Evolutionary conservation across 306 rosid genomes (phyloP), one percentile per base, ranked within the genome.

Genomic region (Boehmeria nivea): DNA sequence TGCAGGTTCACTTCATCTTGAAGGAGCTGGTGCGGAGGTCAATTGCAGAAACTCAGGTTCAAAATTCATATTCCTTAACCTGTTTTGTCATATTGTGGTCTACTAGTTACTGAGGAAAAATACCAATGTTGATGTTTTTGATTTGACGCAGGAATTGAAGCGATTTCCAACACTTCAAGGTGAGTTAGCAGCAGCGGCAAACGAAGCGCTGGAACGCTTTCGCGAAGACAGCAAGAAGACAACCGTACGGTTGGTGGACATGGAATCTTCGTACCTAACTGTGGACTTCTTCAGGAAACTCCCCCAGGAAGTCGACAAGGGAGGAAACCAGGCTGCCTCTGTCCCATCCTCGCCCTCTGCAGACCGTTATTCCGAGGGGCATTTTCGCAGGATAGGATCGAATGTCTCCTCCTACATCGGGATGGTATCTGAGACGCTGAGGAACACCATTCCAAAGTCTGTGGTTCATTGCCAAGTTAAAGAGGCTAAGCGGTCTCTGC

Each of bases 401-500:
- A 78, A 78, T 25, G 66, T 71, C 40, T 59, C 71, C 46, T 71
- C 81, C 27, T 78, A 78, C 11, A 33, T 78, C 39, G 61, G 57
- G 48, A 70, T 74, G 78, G 84, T 74, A n/a, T 71, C 78, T 1
- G 75, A 78, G 65, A 74, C 81, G 17, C 58, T 78, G 57, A 71
- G 44, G 59, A 71, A 67, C 64, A 34, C 68, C 12, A 74, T 78
- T 40, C 84, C 84, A 1, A 78, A 78, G 69, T 69, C 80, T 71
- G 75, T 70, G 42, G 84, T 74, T 62, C 81, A 78, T 25, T 78
- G 80, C 57, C 84, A 78, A 74, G 84, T 78, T 43, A 67, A 64
- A 71, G 84, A 74, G 61, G 84, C 84, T 39, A 71, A 78, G 54
- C 69, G 72, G 51, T 78, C 81, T 55, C 54, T 78, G 56, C 66